Evolutionary conservation across 2,329 filamentous ascomycete species (phyloP).

Genomic region (Claviceps pusilla): DNA sequence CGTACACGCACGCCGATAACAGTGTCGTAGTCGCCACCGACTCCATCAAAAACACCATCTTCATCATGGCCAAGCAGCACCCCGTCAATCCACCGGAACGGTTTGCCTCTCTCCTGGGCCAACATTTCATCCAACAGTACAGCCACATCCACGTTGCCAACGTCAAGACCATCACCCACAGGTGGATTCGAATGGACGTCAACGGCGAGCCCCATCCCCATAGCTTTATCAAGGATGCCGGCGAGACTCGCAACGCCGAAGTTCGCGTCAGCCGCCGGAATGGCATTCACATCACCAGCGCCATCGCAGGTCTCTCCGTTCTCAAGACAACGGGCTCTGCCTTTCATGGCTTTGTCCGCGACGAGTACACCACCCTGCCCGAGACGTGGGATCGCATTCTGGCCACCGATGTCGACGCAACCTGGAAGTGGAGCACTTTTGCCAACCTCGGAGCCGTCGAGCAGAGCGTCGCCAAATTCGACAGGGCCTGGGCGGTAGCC

Average conservation of each 20-base stretch:
- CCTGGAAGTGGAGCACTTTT: slow-evolving; percentile 75
- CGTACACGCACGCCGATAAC: slow-evolving; percentile 90
- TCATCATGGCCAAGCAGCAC: slow-evolving; percentile 87
- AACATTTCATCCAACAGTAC: slow-evolving; percentile 82
- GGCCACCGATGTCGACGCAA: slow-evolving; percentile 78
- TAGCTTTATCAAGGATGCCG: slow-evolving; percentile 81
- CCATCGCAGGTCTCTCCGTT: slow-evolving; percentile 69
- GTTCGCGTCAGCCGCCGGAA: slow-evolving; percentile 50
- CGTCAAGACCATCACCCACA: slow-evolving; percentile 67
- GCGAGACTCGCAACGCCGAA: slow-evolving; percentile 74
- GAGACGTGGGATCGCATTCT: slow-evolving; percentile 94
- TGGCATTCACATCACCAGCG: slow-evolving; percentile 62
- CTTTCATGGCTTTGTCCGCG: slow-evolving; percentile 85
- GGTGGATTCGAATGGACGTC: slow-evolving; percentile 79
- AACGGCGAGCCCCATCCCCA: slow-evolving; percentile 87
- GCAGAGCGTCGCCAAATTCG: slow-evolving; percentile 50
- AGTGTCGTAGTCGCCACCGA: slow-evolving; percentile 90
- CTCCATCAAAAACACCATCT: slow-evolving; percentile 94
- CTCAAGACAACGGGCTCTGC: slow-evolving; percentile 93
- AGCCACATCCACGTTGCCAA: slow-evolving; percentile 74
- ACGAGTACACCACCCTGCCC: slow-evolving; percentile 80
- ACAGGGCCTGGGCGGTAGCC: slow-evolving; percentile 64
- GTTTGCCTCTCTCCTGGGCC: slow-evolving; percentile 69
- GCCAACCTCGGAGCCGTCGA: slow-evolving; percentile 51
- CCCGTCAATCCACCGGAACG: slow-evolving; percentile 87